phyloP scores from a whole-genome alignment of 768 basidiomycete genomes.

The Coprinopsis strossmayeri region DNA sequence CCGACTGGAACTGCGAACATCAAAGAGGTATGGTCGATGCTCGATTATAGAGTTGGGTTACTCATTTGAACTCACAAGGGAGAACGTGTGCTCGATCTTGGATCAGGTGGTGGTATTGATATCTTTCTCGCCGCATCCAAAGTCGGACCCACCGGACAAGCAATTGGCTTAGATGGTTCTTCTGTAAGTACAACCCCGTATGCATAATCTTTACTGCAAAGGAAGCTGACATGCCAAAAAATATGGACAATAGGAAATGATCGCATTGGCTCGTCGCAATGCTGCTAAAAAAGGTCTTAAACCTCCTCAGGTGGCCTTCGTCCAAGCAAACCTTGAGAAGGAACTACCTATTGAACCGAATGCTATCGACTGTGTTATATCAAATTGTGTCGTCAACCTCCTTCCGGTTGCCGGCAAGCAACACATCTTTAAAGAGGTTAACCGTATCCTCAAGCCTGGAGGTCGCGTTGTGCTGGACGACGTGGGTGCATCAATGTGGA shows the following conservation, averaged over 20 bases:
- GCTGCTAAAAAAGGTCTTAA: slow-evolving; percentile 32
- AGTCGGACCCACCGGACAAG: slow-evolving; percentile 43
- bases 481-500: slow-evolving; percentile 28
- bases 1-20: slow-evolving; percentile 40
- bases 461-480: slow-evolving; percentile 49
- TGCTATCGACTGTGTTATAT: slow-evolving; percentile 49
- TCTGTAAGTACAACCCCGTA: slow-evolving; percentile 26
- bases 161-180: slow-evolving; percentile 50
- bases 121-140: slow-evolving; percentile 46
- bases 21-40: slow-evolving; percentile 28
- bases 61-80: slow-evolving; percentile 26
- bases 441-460: slow-evolving; percentile 48
- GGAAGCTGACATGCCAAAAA: too few relatives aligned
- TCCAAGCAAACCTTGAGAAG: slow-evolving; percentile 34
- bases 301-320: slow-evolving; percentile 45
- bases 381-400: slow-evolving; percentile 53
- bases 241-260: slow-evolving; percentile 46
- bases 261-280: slow-evolving; percentile 39
- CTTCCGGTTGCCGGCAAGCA: slow-evolving; percentile 35
- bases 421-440: slow-evolving; percentile 36
- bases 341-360: slow-evolving; percentile 40
- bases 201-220: too few relatives aligned
- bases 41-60: background rate
- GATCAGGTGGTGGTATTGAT: slow-evolving; percentile 51
- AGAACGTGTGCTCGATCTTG: slow-evolving; percentile 50